phyloP scores from a whole-genome alignment of 2,329 filamentous ascomycete genomes.

The Colletotrichum sp. region DNA sequence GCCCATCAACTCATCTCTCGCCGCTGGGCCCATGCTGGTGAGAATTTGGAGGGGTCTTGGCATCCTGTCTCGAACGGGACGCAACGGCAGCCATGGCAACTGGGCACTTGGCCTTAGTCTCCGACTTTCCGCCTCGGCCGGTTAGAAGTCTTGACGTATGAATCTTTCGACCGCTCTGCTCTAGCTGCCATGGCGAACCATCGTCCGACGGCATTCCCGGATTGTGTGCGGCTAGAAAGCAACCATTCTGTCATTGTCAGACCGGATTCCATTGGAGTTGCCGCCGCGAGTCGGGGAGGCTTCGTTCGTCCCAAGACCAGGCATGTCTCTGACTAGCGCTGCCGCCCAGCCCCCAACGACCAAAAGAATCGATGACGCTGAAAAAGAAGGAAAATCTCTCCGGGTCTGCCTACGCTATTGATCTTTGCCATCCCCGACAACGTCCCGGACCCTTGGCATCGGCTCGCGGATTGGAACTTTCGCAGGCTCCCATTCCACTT shows the following conservation, averaged over 20 bases:
- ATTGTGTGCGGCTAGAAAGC: background rate
- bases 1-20: background rate
- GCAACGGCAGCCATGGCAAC: background rate
- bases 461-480: background rate
- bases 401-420: background rate
- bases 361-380: background rate
- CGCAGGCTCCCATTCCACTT: background rate
- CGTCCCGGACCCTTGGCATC: background rate
- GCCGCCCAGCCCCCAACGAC: background rate
- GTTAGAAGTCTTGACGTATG: background rate
- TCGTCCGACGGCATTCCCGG: background rate
- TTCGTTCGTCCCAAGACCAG: background rate
- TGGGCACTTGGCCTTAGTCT: background rate
- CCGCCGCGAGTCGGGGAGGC: background rate
- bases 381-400: background rate
- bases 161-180: background rate
- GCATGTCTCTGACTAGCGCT: conserved; percentile 4
- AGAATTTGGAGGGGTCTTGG: background rate
- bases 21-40: background rate
- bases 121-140: background rate
- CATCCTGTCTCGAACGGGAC: background rate
- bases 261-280: background rate
- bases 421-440: background rate
- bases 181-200: background rate
- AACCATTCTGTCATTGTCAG: background rate